These are phyloP conservation scores for Plasmodium sp. DNA, from an alignment of 169 alveolate genomes.

Conservation along the genomic window DNA sequence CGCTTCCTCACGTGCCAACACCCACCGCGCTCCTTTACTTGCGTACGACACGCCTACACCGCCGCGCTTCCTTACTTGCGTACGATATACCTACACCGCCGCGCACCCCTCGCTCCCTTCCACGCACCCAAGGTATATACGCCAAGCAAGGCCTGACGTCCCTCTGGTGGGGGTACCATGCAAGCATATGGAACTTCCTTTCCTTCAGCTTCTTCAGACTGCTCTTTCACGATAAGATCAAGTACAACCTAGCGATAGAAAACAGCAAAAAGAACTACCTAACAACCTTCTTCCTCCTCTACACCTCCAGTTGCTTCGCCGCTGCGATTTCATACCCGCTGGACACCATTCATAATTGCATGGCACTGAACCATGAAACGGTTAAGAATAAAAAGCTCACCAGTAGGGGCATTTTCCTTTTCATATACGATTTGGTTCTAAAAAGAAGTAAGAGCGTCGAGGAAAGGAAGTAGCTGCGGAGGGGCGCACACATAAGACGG, in stretches of 20 bases:
- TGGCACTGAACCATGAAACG: slow-evolving; percentile 49
- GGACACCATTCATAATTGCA: slow-evolving; percentile 29
- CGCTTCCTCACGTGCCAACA: neutral
- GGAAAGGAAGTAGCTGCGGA: neutral
- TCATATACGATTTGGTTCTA: slow-evolving; percentile 30
- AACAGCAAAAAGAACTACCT: slow-evolving; percentile 13
- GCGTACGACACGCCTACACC: too few species aligned
- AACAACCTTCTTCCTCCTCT: slow-evolving; percentile 26
- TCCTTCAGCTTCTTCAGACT: slow-evolving; percentile 57
- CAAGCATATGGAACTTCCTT: slow-evolving; percentile 45
- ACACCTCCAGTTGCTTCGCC: slow-evolving; percentile 56
- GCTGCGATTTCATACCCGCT: slow-evolving; percentile 41
- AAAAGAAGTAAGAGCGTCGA: slow-evolving; percentile 33
- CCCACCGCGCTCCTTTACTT: too few species aligned
- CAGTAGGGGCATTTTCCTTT: slow-evolving; percentile 23
- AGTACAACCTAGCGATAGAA: slow-evolving; percentile 20
- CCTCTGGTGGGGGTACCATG: slow-evolving; percentile 74
- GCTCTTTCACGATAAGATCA: slow-evolving; percentile 56
- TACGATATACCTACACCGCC: neutral
- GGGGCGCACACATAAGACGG: neutral
- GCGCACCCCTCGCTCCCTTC: neutral
- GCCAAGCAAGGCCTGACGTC: slow-evolving; percentile 51
- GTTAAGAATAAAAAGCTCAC: slow-evolving; percentile 26
- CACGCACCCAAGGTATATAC: slow-evolving; percentile 28
- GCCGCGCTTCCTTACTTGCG: neutral